phyloP scores from a whole-genome alignment of 331 rosid species.

The Dryas integrifolia region DNA sequence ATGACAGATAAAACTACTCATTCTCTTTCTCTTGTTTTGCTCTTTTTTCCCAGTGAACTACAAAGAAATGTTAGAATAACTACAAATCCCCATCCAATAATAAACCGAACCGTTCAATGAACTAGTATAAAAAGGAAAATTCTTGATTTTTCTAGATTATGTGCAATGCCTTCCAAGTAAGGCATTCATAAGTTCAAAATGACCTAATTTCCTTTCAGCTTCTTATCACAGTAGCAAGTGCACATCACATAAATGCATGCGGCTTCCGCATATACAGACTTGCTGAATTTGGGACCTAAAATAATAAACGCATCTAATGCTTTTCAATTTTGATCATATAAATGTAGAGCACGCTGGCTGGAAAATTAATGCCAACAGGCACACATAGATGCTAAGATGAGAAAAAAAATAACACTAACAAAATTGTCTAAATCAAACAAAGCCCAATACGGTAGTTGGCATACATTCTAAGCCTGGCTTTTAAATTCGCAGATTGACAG shows the following conservation, averaged over 20 bases:
- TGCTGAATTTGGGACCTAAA: background rate
- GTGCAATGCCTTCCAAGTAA: background rate
- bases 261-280: background rate
- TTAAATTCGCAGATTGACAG: background rate
- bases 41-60: background rate
- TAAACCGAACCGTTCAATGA: background rate
- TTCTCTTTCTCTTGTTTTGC: background rate
- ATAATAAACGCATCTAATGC: background rate
- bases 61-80: background rate
- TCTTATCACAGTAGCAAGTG: background rate
- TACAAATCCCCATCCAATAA: slow-evolving; percentile 1
- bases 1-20: background rate
- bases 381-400: background rate
- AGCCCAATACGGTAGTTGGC: background rate
- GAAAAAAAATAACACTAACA: slow-evolving; percentile 1
- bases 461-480: background rate
- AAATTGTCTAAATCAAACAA: slow-evolving; percentile 2
- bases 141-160: background rate
- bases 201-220: background rate
- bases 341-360: background rate
- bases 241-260: background rate
- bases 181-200: background rate
- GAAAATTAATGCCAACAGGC: background rate
- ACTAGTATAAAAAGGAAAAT: slow-evolving; percentile 6
- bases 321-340: background rate